Conservation (phyloP, 129 eudicot species). For the Flaveria bidentis region DNA sequence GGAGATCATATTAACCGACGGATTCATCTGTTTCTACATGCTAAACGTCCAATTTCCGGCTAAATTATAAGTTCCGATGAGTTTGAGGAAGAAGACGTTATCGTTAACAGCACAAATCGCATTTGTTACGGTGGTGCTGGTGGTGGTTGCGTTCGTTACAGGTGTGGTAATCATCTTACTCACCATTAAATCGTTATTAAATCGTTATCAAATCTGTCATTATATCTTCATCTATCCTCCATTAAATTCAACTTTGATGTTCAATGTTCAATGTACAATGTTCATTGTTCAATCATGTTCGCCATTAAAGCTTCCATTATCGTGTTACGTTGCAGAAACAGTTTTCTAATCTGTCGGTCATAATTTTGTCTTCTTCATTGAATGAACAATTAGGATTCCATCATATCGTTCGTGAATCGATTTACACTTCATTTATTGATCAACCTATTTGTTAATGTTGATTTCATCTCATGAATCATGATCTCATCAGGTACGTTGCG, state of each 20-base stretch:
- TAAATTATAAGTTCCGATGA: conserved; percentile 36
- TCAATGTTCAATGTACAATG: no score
- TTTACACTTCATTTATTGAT: background rate
- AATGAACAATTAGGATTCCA: conserved; percentile 14
- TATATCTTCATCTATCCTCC: conserved; percentile 30
- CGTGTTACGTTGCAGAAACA: conserved; percentile 12
- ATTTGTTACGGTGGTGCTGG: conserved; percentile 31
- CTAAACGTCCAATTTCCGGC: conserved; percentile 34
- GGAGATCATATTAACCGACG: background rate
- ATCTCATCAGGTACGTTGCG: conserved; percentile 29
- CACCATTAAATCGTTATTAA: conserved; percentile 8
- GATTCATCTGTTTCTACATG: conserved; percentile 23
- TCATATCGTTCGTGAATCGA: no score
- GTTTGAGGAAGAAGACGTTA: conserved; percentile 11
- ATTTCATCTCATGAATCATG: no score
- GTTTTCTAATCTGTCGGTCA: conserved; percentile 10
- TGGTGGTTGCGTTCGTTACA: conserved; percentile 46
- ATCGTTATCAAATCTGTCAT: conserved; percentile 26
- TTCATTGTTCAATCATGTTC: background rate
- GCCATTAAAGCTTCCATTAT: conserved; percentile 23
- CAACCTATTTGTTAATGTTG: no score
- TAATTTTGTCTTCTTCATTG: conserved; percentile 31
- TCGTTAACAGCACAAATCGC: conserved; percentile 40
- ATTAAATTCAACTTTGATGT: conserved; percentile 17
- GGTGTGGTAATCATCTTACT: conserved; percentile 41